phyloP scores from a whole-genome alignment of 1,139 yeast species.

The Magnusiomyces sp. region DNA sequence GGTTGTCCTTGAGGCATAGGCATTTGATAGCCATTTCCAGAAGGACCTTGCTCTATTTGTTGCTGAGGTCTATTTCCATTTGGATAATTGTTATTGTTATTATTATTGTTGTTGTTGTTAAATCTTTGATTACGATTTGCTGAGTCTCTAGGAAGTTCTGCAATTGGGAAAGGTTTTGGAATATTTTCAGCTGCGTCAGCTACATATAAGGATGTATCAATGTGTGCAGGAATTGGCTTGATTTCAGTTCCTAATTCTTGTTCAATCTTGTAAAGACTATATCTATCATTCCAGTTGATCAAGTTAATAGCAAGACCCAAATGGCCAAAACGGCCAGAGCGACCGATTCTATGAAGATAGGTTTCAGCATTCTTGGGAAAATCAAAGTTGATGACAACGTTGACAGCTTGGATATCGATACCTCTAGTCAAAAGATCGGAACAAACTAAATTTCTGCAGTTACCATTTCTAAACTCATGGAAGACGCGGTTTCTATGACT shows the following conservation, averaged over 20 bases:
- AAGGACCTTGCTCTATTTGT: constrained; percentile 8
- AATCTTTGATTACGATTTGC: constrained; percentile 14
- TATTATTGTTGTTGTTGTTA: constrained; percentile 18
- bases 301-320: constrained; percentile 94
- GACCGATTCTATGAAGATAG: constrained; percentile 95
- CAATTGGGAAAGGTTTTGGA: constrained; percentile 82
- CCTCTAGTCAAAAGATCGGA: constrained; percentile 96
- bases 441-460: constrained; percentile 93
- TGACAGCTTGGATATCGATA: constrained; percentile 97
- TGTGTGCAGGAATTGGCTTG: constrained; percentile 87
- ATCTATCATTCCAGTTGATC: constrained; percentile 95
- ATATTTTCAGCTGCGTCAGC: constrained; percentile 70
- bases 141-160: constrained; percentile 44
- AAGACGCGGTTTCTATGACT: constrained; percentile 95
- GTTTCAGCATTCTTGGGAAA: constrained; percentile 98
- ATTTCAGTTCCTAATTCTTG: constrained; percentile 97
- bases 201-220: constrained; percentile 82
- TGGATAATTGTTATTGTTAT: constrained; percentile 18
- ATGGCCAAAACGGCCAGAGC: constrained; percentile 98
- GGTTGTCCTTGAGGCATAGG: constrained; percentile 21
- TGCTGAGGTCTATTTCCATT: constrained; percentile 19
- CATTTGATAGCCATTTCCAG: no score
- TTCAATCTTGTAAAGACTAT: constrained; percentile 86
- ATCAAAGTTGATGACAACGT: constrained; percentile 94
- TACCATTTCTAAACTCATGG: constrained; percentile 98